phyloP scores from a whole-genome alignment of 1,139 yeast genomes.

The Geotrichum bryndzae region DNA sequence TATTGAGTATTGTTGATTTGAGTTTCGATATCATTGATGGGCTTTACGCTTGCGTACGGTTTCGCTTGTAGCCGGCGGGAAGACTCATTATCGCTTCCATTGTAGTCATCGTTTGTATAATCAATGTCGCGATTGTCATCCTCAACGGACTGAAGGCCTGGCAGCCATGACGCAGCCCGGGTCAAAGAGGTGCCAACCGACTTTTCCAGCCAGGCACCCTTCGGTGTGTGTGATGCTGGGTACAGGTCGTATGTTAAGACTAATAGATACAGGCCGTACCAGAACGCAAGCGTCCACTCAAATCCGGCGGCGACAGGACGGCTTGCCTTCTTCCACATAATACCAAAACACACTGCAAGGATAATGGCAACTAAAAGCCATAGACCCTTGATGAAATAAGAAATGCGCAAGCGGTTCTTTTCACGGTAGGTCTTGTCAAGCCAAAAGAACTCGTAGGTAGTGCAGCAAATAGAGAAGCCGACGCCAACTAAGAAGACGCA shows the following conservation, averaged over 20 bases:
- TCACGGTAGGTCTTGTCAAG: constrained; percentile 52
- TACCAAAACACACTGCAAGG: constrained; percentile 67
- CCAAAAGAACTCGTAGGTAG: constrained; percentile 53
- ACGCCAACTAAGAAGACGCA: constrained; percentile 65
- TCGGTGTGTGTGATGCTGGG: constrained; percentile 46
- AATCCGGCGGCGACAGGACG: constrained; percentile 52
- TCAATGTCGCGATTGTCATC: background rate
- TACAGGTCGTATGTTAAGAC: constrained; percentile 65
- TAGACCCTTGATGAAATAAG: constrained; percentile 44
- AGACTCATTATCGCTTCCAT: background rate
- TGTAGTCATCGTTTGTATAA: background rate
- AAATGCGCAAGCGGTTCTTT: constrained; percentile 39
- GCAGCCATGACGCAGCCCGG: constrained; percentile 23
- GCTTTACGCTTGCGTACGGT: background rate
- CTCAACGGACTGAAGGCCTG: constrained; percentile 15
- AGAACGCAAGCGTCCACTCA: constrained; percentile 82
- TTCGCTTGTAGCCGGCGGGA: background rate
- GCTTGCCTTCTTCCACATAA: constrained; percentile 37
- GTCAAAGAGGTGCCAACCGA: constrained; percentile 1
- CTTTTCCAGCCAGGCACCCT: constrained; percentile 21
- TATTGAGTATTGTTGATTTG: background rate
- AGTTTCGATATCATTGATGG: background rate
- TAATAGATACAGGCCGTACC: constrained; percentile 68
- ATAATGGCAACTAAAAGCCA: constrained; percentile 70
- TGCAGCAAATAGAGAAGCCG: constrained; percentile 57